Conservation (phyloP, 441 rosid species). For the Melastoma candidum region DNA sequence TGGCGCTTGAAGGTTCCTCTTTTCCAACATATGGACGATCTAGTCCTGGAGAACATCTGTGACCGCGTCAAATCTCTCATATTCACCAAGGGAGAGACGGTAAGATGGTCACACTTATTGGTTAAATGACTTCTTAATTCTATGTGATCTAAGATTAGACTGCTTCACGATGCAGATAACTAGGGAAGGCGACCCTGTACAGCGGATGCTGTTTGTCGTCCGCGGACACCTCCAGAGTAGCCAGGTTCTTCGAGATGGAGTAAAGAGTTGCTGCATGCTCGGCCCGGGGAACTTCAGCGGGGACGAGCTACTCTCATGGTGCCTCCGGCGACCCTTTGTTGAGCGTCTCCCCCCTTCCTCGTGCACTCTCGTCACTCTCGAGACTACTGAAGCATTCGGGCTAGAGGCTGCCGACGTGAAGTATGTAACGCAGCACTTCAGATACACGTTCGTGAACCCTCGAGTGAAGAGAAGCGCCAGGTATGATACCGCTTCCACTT, state of each 20-base stretch:
- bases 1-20: slow-evolving; percentile 56
- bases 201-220: slow-evolving; percentile 84
- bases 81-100: slow-evolving; percentile 92
- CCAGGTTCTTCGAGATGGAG: slow-evolving; percentile 70
- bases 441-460: slow-evolving; percentile 88
- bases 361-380: slow-evolving; percentile 68
- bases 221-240: slow-evolving; percentile 97
- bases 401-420: slow-evolving; percentile 80
- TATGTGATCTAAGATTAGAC: background rate
- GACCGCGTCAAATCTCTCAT: slow-evolving; percentile 93
- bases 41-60: slow-evolving; percentile 89
- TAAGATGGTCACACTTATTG: slow-evolving; percentile 22
- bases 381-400: slow-evolving; percentile 88
- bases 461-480: slow-evolving; percentile 86
- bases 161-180: slow-evolving; percentile 37
- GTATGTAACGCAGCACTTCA: slow-evolving; percentile 86
- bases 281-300: slow-evolving; percentile 97
- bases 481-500: too few species aligned
- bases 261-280: slow-evolving; percentile 84
- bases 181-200: slow-evolving; percentile 84
- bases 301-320: slow-evolving; percentile 93
- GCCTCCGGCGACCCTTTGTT: slow-evolving; percentile 76
- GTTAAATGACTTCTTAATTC: too few species aligned
- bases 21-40: slow-evolving; percentile 91
- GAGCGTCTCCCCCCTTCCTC: slow-evolving; percentile 81